phyloP scores from a whole-genome alignment of 2,329 filamentous ascomycete genomes.

The Cladosporium colombiae region DNA sequence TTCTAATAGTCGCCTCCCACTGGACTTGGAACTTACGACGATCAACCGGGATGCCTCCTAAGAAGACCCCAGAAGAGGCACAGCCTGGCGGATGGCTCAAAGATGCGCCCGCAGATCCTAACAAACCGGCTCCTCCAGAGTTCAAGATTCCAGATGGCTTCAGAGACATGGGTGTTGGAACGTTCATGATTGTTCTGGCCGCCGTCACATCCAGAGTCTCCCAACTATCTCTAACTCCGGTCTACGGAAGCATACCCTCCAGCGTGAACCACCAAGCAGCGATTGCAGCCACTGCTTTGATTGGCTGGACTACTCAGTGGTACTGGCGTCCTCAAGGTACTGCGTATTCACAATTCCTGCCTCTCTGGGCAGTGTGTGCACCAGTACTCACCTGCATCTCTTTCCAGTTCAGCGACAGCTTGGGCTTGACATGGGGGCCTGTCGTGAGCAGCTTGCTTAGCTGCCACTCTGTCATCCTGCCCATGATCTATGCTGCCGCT shows the following conservation, averaged over 20 bases:
- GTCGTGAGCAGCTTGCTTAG: constrained; percentile 72
- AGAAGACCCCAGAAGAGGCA: not conserved
- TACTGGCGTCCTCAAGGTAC: constrained; percentile 24
- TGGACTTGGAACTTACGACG: not conserved
- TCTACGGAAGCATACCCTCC: constrained; percentile 83
- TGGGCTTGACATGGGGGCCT: constrained; percentile 74
- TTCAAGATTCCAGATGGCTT: constrained; percentile 36
- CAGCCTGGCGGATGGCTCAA: not conserved
- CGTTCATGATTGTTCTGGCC: constrained; percentile 43
- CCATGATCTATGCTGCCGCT: constrained; percentile 42
- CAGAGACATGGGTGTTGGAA: constrained; percentile 25
- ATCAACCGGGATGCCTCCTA: not conserved
- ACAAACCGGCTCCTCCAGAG: not conserved
- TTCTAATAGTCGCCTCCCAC: not conserved
- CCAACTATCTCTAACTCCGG: constrained; percentile 75
- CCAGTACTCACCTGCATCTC: constrained; percentile 72
- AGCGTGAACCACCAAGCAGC: constrained; percentile 69
- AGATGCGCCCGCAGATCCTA: not conserved
- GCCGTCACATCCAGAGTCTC: constrained; percentile 70
- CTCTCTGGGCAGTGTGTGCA: constrained; percentile 73
- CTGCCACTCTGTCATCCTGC: constrained; percentile 56
- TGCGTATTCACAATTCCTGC: constrained; percentile 59
- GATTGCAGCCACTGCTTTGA: constrained; percentile 63
- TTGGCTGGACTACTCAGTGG: constrained; percentile 71
- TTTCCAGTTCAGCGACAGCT: constrained; percentile 63